These are phyloP conservation scores for Rusavskia elegans DNA, from an alignment of 495 filamentous ascomycete species.

Conservation along the genomic window DNA sequence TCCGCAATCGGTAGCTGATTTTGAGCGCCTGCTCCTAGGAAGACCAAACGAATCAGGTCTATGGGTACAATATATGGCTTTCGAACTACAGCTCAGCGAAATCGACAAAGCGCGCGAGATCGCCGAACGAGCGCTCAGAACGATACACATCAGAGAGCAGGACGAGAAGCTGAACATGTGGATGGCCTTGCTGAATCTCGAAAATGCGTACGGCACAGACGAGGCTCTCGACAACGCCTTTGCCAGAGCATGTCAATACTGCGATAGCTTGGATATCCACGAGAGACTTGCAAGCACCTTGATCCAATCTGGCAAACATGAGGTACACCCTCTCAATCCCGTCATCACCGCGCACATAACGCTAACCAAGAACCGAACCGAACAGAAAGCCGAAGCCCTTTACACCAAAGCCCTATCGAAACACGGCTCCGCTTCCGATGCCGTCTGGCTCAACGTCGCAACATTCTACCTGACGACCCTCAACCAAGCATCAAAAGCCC, in stretches of 20 bases:
- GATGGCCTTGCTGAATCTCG: slow-evolving; percentile 85
- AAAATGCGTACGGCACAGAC: slow-evolving; percentile 76
- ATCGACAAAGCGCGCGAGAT: slow-evolving; percentile 70
- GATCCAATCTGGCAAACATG: slow-evolving; percentile 72
- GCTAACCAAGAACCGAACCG: not conserved
- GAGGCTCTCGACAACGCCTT: slow-evolving; percentile 78
- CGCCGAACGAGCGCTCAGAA: slow-evolving; percentile 74
- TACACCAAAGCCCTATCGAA: slow-evolving; percentile 79
- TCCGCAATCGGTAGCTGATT: slow-evolving; percentile 81
- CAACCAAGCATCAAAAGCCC: slow-evolving; percentile 53
- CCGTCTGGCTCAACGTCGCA: slow-evolving; percentile 88
- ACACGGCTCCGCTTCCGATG: slow-evolving; percentile 42
- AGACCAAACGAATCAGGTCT: slow-evolving; percentile 77
- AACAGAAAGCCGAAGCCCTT: slow-evolving; percentile 72
- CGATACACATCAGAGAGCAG: slow-evolving; percentile 75
- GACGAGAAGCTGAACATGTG: slow-evolving; percentile 87
- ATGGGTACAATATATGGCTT: slow-evolving; percentile 94
- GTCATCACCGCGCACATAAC: not conserved
- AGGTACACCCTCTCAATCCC: slow-evolving; percentile 20
- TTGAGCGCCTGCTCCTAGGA: slow-evolving; percentile 80
- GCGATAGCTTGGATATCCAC: slow-evolving; percentile 79
- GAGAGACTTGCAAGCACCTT: slow-evolving; percentile 84
- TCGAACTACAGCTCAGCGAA: slow-evolving; percentile 84
- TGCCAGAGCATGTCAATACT: slow-evolving; percentile 84
- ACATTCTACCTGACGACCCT: slow-evolving; percentile 68